Conservation (phyloP, 2,329 filamentous ascomycete genomes). For the Diaporthe ilicicola region DNA sequence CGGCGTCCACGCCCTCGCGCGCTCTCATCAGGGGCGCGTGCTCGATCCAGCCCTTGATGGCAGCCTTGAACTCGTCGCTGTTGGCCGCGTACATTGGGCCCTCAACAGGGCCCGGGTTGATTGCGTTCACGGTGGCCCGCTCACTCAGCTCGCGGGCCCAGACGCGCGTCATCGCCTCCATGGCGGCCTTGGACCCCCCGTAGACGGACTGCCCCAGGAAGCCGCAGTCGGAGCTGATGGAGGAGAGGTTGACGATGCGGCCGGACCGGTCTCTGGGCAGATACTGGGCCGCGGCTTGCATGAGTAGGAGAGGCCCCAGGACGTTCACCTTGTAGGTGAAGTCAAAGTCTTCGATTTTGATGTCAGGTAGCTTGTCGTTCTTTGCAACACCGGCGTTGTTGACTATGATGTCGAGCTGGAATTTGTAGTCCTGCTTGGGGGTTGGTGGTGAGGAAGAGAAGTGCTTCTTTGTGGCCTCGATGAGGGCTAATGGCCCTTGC, state of each 20-base stretch:
- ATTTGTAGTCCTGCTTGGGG: constrained; percentile 45
- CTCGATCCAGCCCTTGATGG: constrained; percentile 53
- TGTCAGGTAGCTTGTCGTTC: constrained; percentile 72
- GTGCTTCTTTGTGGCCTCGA: constrained; percentile 66
- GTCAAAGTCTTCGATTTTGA: constrained; percentile 72
- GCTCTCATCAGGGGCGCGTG: constrained; percentile 70
- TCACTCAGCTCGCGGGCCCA: constrained; percentile 66
- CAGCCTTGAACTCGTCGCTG: constrained; percentile 51
- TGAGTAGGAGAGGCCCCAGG: constrained; percentile 79
- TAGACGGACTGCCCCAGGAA: constrained; percentile 65
- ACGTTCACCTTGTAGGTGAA: constrained; percentile 83
- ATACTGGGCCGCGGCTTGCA: constrained; percentile 76
- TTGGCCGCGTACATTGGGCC: constrained; percentile 60
- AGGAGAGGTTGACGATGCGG: constrained; percentile 64
- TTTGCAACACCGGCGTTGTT: constrained; percentile 82
- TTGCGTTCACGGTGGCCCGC: constrained; percentile 62
- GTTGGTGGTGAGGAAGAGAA: constrained; percentile 57
- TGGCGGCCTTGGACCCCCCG: constrained; percentile 64
- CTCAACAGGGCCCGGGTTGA: constrained; percentile 66
- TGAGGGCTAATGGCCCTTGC: constrained; percentile 66
- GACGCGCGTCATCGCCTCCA: constrained; percentile 67
- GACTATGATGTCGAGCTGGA: constrained; percentile 83
- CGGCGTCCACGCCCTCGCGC: constrained; percentile 67
- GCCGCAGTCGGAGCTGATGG: constrained; percentile 61
- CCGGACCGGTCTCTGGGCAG: constrained; percentile 73